phyloP scores from a whole-genome alignment of 768 basidiomycete species.

The Boletus speciosus region DNA sequence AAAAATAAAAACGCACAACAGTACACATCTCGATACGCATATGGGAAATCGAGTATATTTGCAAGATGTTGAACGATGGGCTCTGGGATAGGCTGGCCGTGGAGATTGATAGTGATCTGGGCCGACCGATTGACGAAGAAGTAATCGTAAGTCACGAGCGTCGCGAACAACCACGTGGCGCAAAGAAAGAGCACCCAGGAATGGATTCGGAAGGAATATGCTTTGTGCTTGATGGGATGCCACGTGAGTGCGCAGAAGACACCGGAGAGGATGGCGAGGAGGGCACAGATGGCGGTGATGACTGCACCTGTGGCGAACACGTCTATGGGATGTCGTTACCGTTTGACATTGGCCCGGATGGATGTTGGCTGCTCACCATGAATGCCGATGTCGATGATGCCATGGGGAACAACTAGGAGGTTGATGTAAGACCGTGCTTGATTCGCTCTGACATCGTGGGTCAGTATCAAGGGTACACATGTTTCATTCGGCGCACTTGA shows the following conservation, averaged over 20 bases:
- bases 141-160: slow-evolving; percentile 45
- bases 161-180: slow-evolving; percentile 46
- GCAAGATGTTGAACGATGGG: slow-evolving; percentile 36
- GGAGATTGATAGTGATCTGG: slow-evolving; percentile 43
- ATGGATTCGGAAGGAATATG: slow-evolving; percentile 29
- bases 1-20: slow-evolving; percentile 36
- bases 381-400: slow-evolving; percentile 6
- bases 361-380: slow-evolving; percentile 8
- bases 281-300: slow-evolving; percentile 33
- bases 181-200: slow-evolving; percentile 40
- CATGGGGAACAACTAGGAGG: slow-evolving; percentile 2
- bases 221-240: slow-evolving; percentile 2
- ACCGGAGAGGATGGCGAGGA: slow-evolving; percentile 32
- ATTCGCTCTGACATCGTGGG: slow-evolving; percentile 7
- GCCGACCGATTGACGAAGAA: slow-evolving; percentile 45
- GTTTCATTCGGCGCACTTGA: slow-evolving; percentile 14
- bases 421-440: slow-evolving; percentile 12
- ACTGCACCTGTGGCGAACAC: slow-evolving; percentile 39
- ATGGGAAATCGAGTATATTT: slow-evolving; percentile 36
- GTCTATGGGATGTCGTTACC: slow-evolving; percentile 27
- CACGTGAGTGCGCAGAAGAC: slow-evolving; percentile 26
- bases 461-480: neutral
- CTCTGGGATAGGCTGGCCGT: slow-evolving; percentile 34
- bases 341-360: neutral
- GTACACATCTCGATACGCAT: slow-evolving; percentile 41